Conservation (phyloP, 352 stramenopile species). For the Globisporangium paroecandrum region DNA sequence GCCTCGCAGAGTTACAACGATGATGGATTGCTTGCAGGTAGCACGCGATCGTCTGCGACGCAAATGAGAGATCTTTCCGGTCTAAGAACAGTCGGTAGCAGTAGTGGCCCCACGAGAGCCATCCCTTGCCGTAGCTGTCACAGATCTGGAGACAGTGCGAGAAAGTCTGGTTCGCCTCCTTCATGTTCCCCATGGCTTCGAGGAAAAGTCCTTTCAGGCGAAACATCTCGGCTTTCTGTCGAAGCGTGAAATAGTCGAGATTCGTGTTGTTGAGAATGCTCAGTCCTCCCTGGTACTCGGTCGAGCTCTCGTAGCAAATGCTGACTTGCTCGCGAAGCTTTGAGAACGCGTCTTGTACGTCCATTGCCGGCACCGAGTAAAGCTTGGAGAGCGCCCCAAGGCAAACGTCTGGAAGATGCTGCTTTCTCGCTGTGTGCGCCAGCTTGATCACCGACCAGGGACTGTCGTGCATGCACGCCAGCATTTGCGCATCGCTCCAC, state of each 20-base stretch:
- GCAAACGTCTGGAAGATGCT: conserved; percentile 86
- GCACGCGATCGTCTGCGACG: conserved; percentile 90
- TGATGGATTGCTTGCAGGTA: conserved; percentile 93
- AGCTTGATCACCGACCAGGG: conserved; percentile 92
- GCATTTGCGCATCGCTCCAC: conserved; percentile 85
- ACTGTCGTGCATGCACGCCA: conserved; percentile 90
- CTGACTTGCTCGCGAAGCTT: conserved; percentile 92
- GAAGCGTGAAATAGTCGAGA: conserved; percentile 89
- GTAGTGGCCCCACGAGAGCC: conserved; percentile 93
- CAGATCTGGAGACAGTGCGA: conserved; percentile 91
- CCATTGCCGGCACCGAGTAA: conserved; percentile 88
- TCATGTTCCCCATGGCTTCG: conserved; percentile 68
- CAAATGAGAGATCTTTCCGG: conserved; percentile 69
- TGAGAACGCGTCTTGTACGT: conserved; percentile 90
- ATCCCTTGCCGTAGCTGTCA: conserved; percentile 91
- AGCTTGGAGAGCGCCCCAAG: conserved; percentile 84
- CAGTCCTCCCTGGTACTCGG: conserved; percentile 82
- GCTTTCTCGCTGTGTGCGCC: conserved; percentile 88
- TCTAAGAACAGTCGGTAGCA: conserved; percentile 85
- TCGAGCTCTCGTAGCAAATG: conserved; percentile 89
- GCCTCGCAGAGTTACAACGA: conserved; percentile 80
- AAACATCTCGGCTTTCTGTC: conserved; percentile 92
- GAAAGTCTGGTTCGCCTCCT: conserved; percentile 89
- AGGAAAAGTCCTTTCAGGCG: conserved; percentile 90
- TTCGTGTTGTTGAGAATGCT: conserved; percentile 94